phyloP scores from a whole-genome alignment of 345 rosid species.

The Citrus sp. region DNA sequence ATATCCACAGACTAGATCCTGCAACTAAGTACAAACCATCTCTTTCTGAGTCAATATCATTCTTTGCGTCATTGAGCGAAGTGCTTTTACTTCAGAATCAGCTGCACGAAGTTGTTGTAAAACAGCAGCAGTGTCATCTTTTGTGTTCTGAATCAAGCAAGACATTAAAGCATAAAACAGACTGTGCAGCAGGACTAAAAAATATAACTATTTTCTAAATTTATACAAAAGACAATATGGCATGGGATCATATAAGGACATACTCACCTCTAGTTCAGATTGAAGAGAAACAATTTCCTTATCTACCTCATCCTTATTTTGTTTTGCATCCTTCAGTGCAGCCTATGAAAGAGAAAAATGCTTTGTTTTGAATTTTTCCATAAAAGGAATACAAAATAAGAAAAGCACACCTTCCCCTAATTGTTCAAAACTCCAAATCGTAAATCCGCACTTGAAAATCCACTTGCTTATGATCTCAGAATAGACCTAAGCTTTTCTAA shows the following conservation, averaged over 20 bases:
- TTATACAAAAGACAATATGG: not conserved
- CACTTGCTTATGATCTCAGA: not conserved
- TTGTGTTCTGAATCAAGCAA: slow-evolving; percentile 51
- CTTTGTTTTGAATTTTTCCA: not conserved
- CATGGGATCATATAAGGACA: not conserved
- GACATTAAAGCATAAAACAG: slow-evolving; percentile 7
- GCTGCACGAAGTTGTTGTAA: slow-evolving; percentile 67
- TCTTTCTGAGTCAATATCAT: slow-evolving; percentile 96
- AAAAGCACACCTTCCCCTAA: not conserved
- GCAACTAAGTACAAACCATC: slow-evolving; percentile 65
- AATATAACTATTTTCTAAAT: not conserved
- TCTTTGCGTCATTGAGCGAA: slow-evolving; percentile 89
- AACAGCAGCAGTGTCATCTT: slow-evolving; percentile 56
- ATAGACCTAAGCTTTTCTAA: not conserved
- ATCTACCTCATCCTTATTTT: slow-evolving; percentile 53
- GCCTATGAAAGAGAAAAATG: slow-evolving; percentile 44
- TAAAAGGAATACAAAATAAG: not conserved
- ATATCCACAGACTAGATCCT: not conserved
- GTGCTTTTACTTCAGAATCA: slow-evolving; percentile 75
- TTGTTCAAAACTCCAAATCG: not conserved
- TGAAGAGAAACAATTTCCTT: slow-evolving; percentile 62
- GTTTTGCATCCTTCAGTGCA: slow-evolving; percentile 82
- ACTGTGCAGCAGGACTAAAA: not conserved
- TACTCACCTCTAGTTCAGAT: slow-evolving; percentile 71
- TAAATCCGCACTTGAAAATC: not conserved